Evolutionary conservation across 345 rosid genomes (phyloP).

Genomic region (Noccaea bulbosa): DNA sequence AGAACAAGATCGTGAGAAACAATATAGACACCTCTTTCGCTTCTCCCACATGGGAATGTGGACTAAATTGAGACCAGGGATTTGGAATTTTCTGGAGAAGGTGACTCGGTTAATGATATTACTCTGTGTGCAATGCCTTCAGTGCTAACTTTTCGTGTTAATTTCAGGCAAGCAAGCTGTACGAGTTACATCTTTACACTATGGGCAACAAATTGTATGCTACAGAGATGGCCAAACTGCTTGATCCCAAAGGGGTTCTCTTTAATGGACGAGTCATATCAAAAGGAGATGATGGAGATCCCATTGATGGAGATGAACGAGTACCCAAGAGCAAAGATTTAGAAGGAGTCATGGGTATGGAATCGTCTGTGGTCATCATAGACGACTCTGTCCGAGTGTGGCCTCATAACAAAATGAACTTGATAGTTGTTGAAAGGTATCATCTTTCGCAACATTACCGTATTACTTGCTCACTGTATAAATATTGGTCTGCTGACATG

Average conservation of each 20-base stretch:
- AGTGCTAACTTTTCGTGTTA: conserved; percentile 21
- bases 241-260: conserved; percentile 83
- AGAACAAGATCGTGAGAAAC: conserved; percentile 92
- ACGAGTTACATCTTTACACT: conserved; percentile 93
- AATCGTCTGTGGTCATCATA: conserved; percentile 89
- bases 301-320: conserved; percentile 83
- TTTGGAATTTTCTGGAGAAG: conserved; percentile 96
- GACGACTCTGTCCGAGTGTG: conserved; percentile 98
- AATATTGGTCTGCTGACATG: conserved; percentile 26
- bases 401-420: conserved; percentile 92
- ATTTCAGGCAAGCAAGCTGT: conserved; percentile 85
- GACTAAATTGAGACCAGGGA: conserved; percentile 97
- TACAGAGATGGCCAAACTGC: conserved; percentile 99
- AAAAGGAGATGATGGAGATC: conserved; percentile 94
- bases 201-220: conserved; percentile 99
- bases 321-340: conserved; percentile 94
- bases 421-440: conserved; percentile 95
- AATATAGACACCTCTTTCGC: conserved; percentile 82
- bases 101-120: conserved; percentile 41
- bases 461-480: conserved; percentile 18
- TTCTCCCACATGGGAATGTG: conserved; percentile 98
- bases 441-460: conserved; percentile 16
- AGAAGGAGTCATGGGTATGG: conserved; percentile 99
- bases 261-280: conserved; percentile 97
- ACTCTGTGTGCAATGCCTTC: conserved; percentile 3